These are phyloP conservation scores for Pilatotrama ljubarskyi DNA, from an alignment of 768 basidiomycete genomes.

Conservation along the genomic window DNA sequence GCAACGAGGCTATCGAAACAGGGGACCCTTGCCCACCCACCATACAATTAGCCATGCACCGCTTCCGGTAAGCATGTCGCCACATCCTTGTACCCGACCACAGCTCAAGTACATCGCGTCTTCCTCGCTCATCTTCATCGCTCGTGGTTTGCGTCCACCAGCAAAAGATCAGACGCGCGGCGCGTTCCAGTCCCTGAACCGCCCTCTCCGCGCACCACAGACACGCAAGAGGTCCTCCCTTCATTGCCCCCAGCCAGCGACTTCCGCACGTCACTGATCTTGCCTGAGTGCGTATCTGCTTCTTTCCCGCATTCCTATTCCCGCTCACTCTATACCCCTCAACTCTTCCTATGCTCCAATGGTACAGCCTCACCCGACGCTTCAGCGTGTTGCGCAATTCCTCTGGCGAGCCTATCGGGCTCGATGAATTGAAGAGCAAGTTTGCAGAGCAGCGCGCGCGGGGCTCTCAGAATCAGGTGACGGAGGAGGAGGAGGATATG, in stretches of 20 bases:
- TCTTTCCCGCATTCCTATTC: constrained; percentile 20
- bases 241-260: constrained; percentile 68
- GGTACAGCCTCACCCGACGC: constrained; percentile 70
- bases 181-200: constrained; percentile 43
- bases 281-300: constrained; percentile 69
- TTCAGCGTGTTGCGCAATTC: constrained; percentile 77
- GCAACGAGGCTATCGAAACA: constrained; percentile 50
- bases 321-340: constrained; percentile 17
- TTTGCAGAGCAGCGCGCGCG: constrained; percentile 77
- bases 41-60: constrained; percentile 54
- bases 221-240: constrained; percentile 43
- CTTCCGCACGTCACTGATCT: constrained; percentile 84
- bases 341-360: constrained; percentile 26
- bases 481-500: constrained; percentile 86
- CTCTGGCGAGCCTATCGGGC: constrained; percentile 61
- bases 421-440: constrained; percentile 63
- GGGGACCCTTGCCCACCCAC: constrained; percentile 19
- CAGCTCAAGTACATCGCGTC: constrained; percentile 12
- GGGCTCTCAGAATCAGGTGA: constrained; percentile 66
- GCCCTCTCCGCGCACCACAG: constrained; percentile 21
- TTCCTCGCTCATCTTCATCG: constrained; percentile 1
- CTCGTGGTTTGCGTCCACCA: constrained; percentile 33
- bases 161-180: constrained; percentile 79
- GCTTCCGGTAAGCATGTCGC: constrained; percentile 68
- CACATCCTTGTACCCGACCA: constrained; percentile 31